Base-by-base conservation (phyloP, 2,329 filamentous ascomycete genomes). In the Aspergillus fumigatiaffinis region DNA sequence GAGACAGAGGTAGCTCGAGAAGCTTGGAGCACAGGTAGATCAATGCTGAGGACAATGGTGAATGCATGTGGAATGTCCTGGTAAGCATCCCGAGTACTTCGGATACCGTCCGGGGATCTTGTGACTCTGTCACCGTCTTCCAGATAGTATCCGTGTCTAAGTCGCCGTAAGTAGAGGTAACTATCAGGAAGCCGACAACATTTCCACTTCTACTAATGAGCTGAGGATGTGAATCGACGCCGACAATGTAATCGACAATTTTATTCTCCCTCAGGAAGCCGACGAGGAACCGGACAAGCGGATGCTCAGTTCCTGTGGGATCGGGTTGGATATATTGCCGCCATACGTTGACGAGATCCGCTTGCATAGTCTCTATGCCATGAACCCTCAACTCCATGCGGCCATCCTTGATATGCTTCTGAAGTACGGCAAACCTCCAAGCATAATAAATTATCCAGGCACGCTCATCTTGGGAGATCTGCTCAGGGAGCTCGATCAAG, bases 331-430 rank as follows among this genome's bases (percentile, higher is more conserved):
- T 80, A 61, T 83, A 78, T 8, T 78, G 78, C 56, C 81, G 83
- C 81, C 87, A 94, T 25, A 90, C 78, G 0, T 73, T 69, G 8
- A 95, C 82, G 38, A 97, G 80, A 29, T 90, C 86, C 8, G 68
- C 70, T 62, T 90, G 89, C 83, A 97, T 88, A 21, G 79, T 79
- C n/a, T 85, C 83, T 51, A 93, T 87, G 21, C 91, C 91, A 70
- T 85, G 82, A 12, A 95, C 89, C 41, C 93, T 87, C 41, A 97
- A 80, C 68, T 96, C 91, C 91, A 97, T 96, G 67, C 93, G 90
- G 38, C 90, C 88, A 56, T 90, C 93, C 67, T 84, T 86, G 53
- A 97, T 87, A 63, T 93, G 86, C 63, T 85, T 88, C 65, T 85
- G 85, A 52, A 90, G 77, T 1, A 88, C 77, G 47, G 80, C 79